Conservation (phyloP, 176 grass and related monocot genomes). For the Echinochloa phyllopogon region DNA sequence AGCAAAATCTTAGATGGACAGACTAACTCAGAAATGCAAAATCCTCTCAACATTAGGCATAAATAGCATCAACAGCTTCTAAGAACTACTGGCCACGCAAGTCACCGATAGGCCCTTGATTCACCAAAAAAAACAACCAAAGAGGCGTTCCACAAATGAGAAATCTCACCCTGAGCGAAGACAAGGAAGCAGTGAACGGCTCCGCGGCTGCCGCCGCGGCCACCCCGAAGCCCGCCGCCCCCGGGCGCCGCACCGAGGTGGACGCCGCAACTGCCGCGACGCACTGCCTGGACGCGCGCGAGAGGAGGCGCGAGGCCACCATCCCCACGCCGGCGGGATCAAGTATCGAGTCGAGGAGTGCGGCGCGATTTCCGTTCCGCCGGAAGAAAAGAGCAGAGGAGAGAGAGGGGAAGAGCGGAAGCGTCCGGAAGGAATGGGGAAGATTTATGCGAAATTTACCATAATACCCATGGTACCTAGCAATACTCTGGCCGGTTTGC, state of each 20-base stretch:
- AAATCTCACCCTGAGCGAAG: slow-evolving; percentile 27
- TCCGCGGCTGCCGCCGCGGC: slow-evolving; percentile 2
- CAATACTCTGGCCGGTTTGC: background rate
- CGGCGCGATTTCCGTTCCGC: background rate
- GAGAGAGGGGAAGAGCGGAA: background rate
- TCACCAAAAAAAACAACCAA: background rate
- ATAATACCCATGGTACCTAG: background rate
- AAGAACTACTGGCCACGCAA: background rate
- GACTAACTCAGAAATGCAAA: background rate
- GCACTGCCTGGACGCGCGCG: slow-evolving; percentile 33
- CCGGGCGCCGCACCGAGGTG: background rate
- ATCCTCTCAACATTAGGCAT: background rate
- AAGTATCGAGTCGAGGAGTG: background rate
- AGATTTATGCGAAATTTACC: background rate
- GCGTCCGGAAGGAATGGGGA: slow-evolving; percentile 32
- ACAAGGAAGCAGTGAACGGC: slow-evolving; percentile 18
- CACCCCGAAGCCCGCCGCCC: background rate
- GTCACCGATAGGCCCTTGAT: background rate
- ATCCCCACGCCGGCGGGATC: background rate
- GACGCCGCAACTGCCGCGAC: slow-evolving; percentile 12
- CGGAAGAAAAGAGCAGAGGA: background rate
- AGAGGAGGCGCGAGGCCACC: slow-evolving; percentile 45
- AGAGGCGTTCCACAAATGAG: background rate
- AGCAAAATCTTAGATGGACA: background rate
- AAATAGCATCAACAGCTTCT: background rate